phyloP scores from a whole-genome alignment of 2,329 filamentous ascomycete genomes.

The Pestalotiopsis fici region DNA sequence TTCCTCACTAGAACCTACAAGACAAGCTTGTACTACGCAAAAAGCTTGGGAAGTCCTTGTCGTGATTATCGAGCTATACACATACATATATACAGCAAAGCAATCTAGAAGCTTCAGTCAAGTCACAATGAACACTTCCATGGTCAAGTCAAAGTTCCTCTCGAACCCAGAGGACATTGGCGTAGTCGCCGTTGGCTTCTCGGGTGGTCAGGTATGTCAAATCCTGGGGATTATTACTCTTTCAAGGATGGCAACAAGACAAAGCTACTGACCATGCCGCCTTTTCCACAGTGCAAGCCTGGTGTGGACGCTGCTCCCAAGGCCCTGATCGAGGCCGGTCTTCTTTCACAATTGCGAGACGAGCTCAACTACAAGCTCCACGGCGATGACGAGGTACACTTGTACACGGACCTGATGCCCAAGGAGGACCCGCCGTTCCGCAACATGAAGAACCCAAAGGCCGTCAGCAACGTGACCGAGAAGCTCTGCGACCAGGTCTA shows the following conservation, averaged over 20 bases:
- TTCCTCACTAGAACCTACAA: background rate
- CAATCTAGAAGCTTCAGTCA: slow-evolving; percentile 8
- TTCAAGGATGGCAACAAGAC: background rate
- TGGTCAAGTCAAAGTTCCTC: slow-evolving; percentile 73
- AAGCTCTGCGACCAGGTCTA: slow-evolving; percentile 84
- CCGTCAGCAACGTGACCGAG: slow-evolving; percentile 82
- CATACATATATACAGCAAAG: background rate
- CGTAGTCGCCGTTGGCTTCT: slow-evolving; percentile 93
- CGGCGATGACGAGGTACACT: slow-evolving; percentile 81
- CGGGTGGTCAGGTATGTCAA: slow-evolving; percentile 80
- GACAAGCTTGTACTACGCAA: background rate
- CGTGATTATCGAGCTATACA: background rate
- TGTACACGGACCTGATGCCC: slow-evolving; percentile 76
- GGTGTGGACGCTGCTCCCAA: slow-evolving; percentile 90
- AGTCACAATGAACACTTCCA: slow-evolving; percentile 50
- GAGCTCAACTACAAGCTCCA: slow-evolving; percentile 88
- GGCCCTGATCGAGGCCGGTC: slow-evolving; percentile 84
- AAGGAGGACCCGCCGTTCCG: slow-evolving; percentile 75
- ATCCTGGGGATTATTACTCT: background rate
- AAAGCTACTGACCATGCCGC: slow-evolving; percentile 12
- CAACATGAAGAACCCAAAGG: slow-evolving; percentile 90
- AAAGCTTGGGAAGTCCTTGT: background rate
- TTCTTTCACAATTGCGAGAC: slow-evolving; percentile 78
- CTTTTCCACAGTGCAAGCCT: slow-evolving; percentile 68
- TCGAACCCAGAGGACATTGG: slow-evolving; percentile 78